Evolutionary conservation across 2,329 filamentous ascomycete species (phyloP), one percentile per base, ranked within the genome.

Genomic region (Ophiostoma sp.): DNA sequence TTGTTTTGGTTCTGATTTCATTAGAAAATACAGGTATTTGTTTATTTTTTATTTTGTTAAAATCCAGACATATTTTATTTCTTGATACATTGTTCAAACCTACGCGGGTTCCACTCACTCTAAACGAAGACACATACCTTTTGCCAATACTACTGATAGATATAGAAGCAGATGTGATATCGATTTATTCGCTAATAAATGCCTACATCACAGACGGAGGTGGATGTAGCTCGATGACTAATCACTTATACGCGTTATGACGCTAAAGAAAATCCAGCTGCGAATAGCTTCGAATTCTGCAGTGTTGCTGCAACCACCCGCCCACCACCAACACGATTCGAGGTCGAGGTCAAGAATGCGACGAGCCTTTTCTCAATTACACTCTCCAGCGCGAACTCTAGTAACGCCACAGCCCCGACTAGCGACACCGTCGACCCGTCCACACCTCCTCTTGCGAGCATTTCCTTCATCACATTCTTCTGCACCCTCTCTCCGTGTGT

Each of bases 221-320:
- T 55, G 49, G 7, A 47, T 47, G 49, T 11, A 11, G 14, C 9
- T 45, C 12, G 18, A 36, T 55, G 49, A 55, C 49, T 55, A 55
- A 55, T 55, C 18, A 55, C 49, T 55, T 55, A 55, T 18, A 55
- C 18, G 49, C 18, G 27, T 27, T 27, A 6, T 27, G 49, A 27
- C 49, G 49, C 49, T 55, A 55, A 55, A 11, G 18, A 55, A 55
- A 55, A 55, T 36, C 49, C 49, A 55, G 49, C 27, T 55, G 55
- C 16, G 55, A 58, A 60, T 60, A 60, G 18, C 55, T 60, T 60
- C 55, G 27, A 60, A 11, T 9, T 16, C 27, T 9, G 49, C 49
- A 7, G 11, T 60, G 27, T 60, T 36, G 27, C 27, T 60, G 27
- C 27, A 38, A 18, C 55, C 4, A 6, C 55, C 55, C 18, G 27